Evolutionary conservation across 1,284 basidiomycete genomes (phyloP).

Genomic region (Heliocybe sulcata): DNA sequence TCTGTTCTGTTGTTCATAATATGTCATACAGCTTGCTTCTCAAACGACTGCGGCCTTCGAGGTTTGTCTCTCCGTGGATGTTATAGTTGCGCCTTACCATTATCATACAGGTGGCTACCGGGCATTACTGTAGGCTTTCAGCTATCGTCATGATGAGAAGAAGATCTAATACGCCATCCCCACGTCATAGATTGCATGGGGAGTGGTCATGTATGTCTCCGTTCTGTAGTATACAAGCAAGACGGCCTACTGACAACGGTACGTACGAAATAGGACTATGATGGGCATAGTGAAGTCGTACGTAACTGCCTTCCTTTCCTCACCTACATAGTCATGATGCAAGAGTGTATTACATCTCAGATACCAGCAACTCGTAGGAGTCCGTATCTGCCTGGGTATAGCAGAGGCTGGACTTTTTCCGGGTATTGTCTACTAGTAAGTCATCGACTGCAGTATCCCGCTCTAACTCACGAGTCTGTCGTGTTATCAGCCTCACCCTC

Average conservation of each 20-base stretch:
- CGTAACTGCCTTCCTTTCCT: constrained; percentile 3
- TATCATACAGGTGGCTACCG: constrained; percentile 3
- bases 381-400: constrained; percentile 52
- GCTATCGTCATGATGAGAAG: background rate
- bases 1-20: background rate
- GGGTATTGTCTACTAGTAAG: constrained; percentile 56
- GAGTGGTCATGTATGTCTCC: constrained; percentile 13
- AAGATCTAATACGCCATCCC: background rate
- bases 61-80: background rate
- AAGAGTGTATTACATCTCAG: background rate
- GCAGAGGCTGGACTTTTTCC: constrained; percentile 68
- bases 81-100: background rate
- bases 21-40: constrained; percentile 18
- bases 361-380: constrained; percentile 36
- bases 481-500: constrained; percentile 25
- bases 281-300: constrained; percentile 67
- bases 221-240: no score
- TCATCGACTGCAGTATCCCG: background rate
- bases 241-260: background rate
- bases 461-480: background rate
- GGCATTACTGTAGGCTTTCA: constrained; percentile 6
- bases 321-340: background rate
- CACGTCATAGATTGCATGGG: constrained; percentile 1
- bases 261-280: constrained; percentile 33
- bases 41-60: constrained; percentile 25